phyloP scores from a whole-genome alignment of 768 basidiomycete species.

The Boletus speciosus region DNA sequence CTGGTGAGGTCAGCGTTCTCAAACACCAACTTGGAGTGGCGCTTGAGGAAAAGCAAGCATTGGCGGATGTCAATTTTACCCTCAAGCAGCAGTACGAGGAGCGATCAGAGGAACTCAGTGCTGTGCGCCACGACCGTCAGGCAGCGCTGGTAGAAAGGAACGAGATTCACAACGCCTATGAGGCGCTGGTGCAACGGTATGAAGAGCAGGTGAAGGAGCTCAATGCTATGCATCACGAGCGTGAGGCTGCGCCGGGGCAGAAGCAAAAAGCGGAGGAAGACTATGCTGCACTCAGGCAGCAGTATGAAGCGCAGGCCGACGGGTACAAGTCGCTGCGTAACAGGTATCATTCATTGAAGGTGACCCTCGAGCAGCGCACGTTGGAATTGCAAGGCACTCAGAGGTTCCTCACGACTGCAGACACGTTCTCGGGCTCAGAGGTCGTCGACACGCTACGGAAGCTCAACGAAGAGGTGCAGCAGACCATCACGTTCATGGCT shows the following conservation, averaged over 20 bases:
- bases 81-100: constrained; percentile 9
- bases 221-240: neutral
- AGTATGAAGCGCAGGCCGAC: constrained; percentile 10
- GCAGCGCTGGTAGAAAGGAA: neutral
- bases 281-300: constrained; percentile 1
- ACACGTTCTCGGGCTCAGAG: constrained; percentile 42
- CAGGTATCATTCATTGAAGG: constrained; percentile 13
- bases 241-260: constrained; percentile 1
- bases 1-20: constrained; percentile 5
- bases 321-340: constrained; percentile 9
- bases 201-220: constrained; percentile 14
- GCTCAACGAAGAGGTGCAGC: constrained; percentile 39
- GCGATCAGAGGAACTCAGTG: neutral
- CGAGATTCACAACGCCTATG: constrained; percentile 9
- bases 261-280: constrained; percentile 4
- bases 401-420: constrained; percentile 33
- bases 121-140: constrained; percentile 5
- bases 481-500: constrained; percentile 42
- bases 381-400: constrained; percentile 37
- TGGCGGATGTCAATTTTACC: neutral
- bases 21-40: neutral
- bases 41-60: constrained; percentile 8
- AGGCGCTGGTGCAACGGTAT: constrained; percentile 17
- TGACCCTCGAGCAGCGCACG: constrained; percentile 37
- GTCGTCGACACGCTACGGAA: constrained; percentile 39